Evolutionary conservation across 768 basidiomycete genomes (phyloP), one percentile per base, ranked within the genome.

Genomic region (Xerocomellus intermedius): DNA sequence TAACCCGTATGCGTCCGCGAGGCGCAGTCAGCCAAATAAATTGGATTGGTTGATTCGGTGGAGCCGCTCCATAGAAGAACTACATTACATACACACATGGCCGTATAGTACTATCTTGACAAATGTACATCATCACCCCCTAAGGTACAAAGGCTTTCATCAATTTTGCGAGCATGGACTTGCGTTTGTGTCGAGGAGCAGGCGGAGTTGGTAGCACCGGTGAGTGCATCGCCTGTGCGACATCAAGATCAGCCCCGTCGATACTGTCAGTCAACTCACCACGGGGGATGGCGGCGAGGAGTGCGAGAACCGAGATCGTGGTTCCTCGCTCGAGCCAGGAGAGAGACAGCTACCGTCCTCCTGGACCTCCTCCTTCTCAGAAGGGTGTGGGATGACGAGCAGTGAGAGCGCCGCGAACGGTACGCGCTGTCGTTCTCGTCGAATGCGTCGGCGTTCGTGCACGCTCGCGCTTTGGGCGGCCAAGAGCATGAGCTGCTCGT

Each of bases 231-330:
- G 17, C 22, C 65, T 64, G 42, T 22, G 8, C 10, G 8, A 9
- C 39, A 36, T 35, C 26, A 12, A 26, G 16, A 12, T 54, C 37
- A 45, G 39, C 19, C n/a, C 5, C 4, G 24, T 33, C 19, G 37
- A 14, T 14, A 24, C 12, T 8, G 13, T 4, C 28, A 12, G 24
- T 9, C 21, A 4, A 55, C 64, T 64, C 55, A 65, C 64, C 32
- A 48, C 37, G 12, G 64, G 56, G 4, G 59, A 58, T 9, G 59
- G 7, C 1, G 64, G 33, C 26, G 22, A 37, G 3, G 64, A 65
- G 39, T 54, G 46, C 37, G 64, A 65, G 32, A 65, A 65, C 8
- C 64, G 62, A 28, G 64, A 65, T 8, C 55, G 56, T 33, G 64
- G 65, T 22, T 64, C 59, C 24, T 61, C 61, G 14, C 44, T 55